Evolutionary conservation across 306 rosid genomes (phyloP), one percentile per base, ranked within the genome.

Genomic region (Hylodesmum podocarpum): DNA sequence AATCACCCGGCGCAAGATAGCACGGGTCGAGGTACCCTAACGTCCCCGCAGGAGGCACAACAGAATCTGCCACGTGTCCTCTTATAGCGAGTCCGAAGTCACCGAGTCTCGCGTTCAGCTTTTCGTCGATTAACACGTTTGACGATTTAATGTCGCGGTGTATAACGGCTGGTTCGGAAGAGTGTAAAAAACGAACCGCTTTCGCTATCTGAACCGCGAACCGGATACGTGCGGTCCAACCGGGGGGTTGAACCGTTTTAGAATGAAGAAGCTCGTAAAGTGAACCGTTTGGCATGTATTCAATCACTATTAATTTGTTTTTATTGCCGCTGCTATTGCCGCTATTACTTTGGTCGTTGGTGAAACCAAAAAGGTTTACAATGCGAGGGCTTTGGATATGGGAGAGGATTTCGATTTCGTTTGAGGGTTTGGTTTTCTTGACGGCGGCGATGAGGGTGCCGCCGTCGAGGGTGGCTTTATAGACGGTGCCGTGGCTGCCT

Each of bases 121-220:
- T 65, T 15, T 28, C 44, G 65, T 91, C 96, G 69, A 89, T 82
- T n/a, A 91, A 73, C 1, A 91, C 85, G 53, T 91, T 91, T 9
- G 94, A 91, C 0, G 96, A 91, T 21, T 91, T 91, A 3, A 91
- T 89, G 16, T 91, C 96, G 3, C 96, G 73, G 69, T 88, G 96
- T 61, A 91, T 88, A 24, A 88, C 91, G 8, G 92, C 91, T 51
- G 94, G 94, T 33, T 82, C 84, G 0, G 90, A 54, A 5, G 69
- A 53, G 83, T 89, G 96, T 1, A 91, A 70, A 18, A 21, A 65
- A 14, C 21, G 77, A 43, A 86, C 86, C 50, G 90, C 94, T 44
- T 84, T 87, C 0, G 94, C 93, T 2, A 91, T 76, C 16, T 91
- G 94, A 3, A 84, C 46, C 6, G 86, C 84, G 43, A 82, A 81